Conservation (phyloP, 2,329 filamentous ascomycete species). For the Colletotrichum sp. region DNA sequence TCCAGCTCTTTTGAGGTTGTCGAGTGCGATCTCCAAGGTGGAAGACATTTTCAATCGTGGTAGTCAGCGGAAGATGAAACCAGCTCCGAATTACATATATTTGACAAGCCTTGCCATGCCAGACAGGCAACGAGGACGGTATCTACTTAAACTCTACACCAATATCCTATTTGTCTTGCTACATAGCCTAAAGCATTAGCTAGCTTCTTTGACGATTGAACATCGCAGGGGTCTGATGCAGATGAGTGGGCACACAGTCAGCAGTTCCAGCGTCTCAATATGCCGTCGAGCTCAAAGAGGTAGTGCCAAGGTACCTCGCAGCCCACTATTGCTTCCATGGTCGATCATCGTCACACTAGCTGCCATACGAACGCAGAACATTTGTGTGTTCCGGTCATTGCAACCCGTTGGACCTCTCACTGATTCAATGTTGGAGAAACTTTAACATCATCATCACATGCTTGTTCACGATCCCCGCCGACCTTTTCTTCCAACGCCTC, state of each 20-base stretch:
- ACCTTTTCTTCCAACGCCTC: not conserved
- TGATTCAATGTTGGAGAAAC: rapidly evolving
- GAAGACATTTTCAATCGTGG: not conserved
- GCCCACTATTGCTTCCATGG: not conserved
- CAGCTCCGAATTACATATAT: not conserved
- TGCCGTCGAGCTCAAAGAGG: not conserved
- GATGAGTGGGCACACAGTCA: not conserved
- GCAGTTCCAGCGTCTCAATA: not conserved
- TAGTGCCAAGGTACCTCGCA: not conserved
- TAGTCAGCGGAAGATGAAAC: not conserved
- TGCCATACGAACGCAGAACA: rapidly evolving
- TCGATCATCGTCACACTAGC: not conserved
- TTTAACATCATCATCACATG: rapidly evolving
- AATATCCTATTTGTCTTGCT: not conserved
- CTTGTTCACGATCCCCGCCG: not conserved
- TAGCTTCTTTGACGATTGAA: not conserved
- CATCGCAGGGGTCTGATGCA: not conserved
- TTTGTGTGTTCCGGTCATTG: rapidly evolving
- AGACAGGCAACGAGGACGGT: not conserved
- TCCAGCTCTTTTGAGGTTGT: not conserved
- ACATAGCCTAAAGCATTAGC: not conserved
- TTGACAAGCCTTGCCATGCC: not conserved
- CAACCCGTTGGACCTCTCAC: not conserved
- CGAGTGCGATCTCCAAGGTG: not conserved
- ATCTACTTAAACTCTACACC: too few species aligned